Evolutionary conservation across 306 rosid genomes (phyloP).

Genomic region (Inga laurina): DNA sequence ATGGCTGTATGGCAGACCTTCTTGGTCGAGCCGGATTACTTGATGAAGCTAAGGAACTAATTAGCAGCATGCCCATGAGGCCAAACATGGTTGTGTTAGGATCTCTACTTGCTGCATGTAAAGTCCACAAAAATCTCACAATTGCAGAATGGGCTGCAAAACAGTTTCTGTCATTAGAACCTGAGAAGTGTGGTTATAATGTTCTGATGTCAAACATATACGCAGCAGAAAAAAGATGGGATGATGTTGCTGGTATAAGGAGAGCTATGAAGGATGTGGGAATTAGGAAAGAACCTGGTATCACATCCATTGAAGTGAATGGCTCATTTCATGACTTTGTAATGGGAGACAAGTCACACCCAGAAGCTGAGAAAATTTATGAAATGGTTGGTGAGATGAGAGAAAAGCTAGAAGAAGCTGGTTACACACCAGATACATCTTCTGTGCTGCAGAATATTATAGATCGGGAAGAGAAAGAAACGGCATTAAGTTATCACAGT

Average conservation of each 20-base stretch:
- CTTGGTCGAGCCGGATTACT: slow-evolving; percentile 65
- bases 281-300: slow-evolving; percentile 62
- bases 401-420: slow-evolving; percentile 51
- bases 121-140: slow-evolving; percentile 43
- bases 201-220: slow-evolving; percentile 72
- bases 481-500: slow-evolving; percentile 53
- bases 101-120: slow-evolving; percentile 68
- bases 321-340: slow-evolving; percentile 60
- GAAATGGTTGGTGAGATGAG: slow-evolving; percentile 59
- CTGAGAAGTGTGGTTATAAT: slow-evolving; percentile 51
- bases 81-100: slow-evolving; percentile 62
- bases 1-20: slow-evolving; percentile 73
- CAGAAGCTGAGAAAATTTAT: slow-evolving; percentile 45
- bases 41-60: slow-evolving; percentile 47
- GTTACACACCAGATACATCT: slow-evolving; percentile 54
- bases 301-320: slow-evolving; percentile 59
- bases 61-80: slow-evolving; percentile 56
- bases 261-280: slow-evolving; percentile 49
- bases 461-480: slow-evolving; percentile 65
- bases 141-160: slow-evolving; percentile 64
- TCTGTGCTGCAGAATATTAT: slow-evolving; percentile 49
- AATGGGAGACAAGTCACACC: slow-evolving; percentile 59
- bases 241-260: slow-evolving; percentile 52
- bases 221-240: slow-evolving; percentile 63
- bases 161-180: slow-evolving; percentile 57